phyloP scores from a whole-genome alignment of 1,284 basidiomycete species.

The Phellopilus nigrolimitatus region DNA sequence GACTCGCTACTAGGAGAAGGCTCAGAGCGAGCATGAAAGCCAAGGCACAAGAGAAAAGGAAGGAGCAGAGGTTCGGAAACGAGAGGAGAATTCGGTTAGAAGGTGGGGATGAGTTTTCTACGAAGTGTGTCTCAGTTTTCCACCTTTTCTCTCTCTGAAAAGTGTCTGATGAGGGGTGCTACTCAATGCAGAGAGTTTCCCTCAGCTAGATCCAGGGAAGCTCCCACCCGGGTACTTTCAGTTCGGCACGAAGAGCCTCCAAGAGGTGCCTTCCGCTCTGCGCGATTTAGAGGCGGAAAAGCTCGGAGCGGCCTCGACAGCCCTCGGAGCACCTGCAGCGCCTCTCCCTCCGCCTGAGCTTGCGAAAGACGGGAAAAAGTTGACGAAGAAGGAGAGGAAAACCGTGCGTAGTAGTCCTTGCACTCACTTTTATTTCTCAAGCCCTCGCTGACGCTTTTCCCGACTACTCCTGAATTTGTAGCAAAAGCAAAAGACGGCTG shows the following conservation, averaged over 20 bases:
- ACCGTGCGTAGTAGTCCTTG: slow-evolving; percentile 47
- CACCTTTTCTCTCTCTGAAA: slow-evolving; percentile 5
- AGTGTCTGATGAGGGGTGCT: slow-evolving; percentile 13
- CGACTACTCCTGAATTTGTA: slow-evolving; percentile 28
- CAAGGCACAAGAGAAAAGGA: slow-evolving; percentile 25
- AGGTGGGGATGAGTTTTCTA: slow-evolving; percentile 27
- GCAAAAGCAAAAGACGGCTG: slow-evolving; percentile 73
- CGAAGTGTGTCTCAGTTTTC: slow-evolving; percentile 26
- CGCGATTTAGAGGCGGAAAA: slow-evolving; percentile 59
- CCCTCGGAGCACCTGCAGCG: slow-evolving; percentile 41
- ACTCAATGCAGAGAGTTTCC: slow-evolving; percentile 52
- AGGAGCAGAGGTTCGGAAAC: slow-evolving; percentile 27
- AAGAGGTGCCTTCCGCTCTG: slow-evolving; percentile 37
- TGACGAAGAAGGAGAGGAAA: slow-evolving; percentile 68
- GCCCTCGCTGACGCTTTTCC: neutral
- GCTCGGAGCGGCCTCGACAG: slow-evolving; percentile 41
- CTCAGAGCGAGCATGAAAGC: slow-evolving; percentile 45
- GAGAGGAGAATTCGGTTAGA: slow-evolving; percentile 34
- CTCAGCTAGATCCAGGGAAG: slow-evolving; percentile 53
- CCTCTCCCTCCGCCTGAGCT: slow-evolving; percentile 55
- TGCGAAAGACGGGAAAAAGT: slow-evolving; percentile 49
- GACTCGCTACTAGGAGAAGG: slow-evolving; percentile 60
- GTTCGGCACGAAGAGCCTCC: slow-evolving; percentile 7
- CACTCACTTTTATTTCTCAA: slow-evolving; percentile 5
- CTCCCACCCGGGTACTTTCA: slow-evolving; percentile 61